Base-by-base conservation (phyloP, 495 filamentous ascomycete genomes). In the Aspergillus leporis region DNA sequence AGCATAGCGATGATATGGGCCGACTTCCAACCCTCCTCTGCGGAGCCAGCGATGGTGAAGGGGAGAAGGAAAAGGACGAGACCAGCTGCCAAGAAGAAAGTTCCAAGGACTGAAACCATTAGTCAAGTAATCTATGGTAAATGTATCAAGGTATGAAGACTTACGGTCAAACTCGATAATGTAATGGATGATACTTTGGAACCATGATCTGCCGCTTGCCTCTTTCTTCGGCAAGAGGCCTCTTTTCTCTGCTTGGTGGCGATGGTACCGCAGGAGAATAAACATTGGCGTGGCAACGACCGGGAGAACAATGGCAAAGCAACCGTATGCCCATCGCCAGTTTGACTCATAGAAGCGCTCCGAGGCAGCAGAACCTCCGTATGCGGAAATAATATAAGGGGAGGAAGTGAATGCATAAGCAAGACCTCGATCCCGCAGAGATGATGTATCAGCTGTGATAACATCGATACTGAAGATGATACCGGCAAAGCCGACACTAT, bases 361-460 rank as follows among this genome's bases (percentile, higher is more conserved):
- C 2, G 72, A 63, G 10, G 67, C 55, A 4, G 57, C 56, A 0
- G 66, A 61, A 14, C 73, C 71, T 2, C 63, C 60, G 19, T 68
- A 78, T 0, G 68, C 70, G 22, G 85, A 87, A 58, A 73, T 71
- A 22, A 75, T 70, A 54, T 61, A 66, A 0, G 87, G 87, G 2
- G 85, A 85, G 1, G 74, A 75, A 47, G 77, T 72, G 57, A 84
- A 85, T 2, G 82, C 87, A 56, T 81, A 81, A 53, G 83, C 80
- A 34, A 89, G 60, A 14, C 74, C 79, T 75, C 87, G 76, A 70
- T 88, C 83, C 18, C 77, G 78, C 43, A 89, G 71, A 3, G 72
- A 68, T 0, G 87, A 84, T 1, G 83, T 85, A 64, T 89, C 87
- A 57, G 87, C 82, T 28, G 83, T 80, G 67, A 90, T 83, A 56